These are phyloP conservation scores for Hypoxylon sp. DNA, from an alignment of 2,329 filamentous ascomycete species.

Conservation along the genomic window DNA sequence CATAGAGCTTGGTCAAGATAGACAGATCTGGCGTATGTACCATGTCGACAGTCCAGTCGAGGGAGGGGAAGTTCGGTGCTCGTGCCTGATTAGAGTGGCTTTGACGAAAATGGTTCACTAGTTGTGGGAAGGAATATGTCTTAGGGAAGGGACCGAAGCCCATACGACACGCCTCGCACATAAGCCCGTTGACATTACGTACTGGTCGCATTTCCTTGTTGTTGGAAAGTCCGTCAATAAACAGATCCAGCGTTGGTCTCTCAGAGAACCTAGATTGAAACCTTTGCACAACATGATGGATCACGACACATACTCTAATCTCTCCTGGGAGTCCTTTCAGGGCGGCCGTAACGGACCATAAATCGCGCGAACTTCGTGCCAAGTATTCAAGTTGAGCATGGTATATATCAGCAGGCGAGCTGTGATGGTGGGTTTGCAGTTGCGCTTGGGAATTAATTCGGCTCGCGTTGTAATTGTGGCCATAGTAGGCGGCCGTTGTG, in stretches of 20 bases:
- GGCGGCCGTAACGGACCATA: slow-evolving; percentile 72
- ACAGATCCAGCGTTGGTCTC: slow-evolving; percentile 67
- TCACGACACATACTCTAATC: slow-evolving; percentile 72
- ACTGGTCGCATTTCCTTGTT: slow-evolving; percentile 69
- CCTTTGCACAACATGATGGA: slow-evolving; percentile 71
- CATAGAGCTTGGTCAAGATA: slow-evolving; percentile 49
- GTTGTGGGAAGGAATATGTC: slow-evolving; percentile 68
- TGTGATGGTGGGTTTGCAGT: slow-evolving; percentile 44
- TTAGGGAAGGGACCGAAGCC: slow-evolving; percentile 55
- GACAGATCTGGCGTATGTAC: slow-evolving; percentile 56
- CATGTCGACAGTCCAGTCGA: slow-evolving; percentile 64
- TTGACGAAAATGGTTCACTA: slow-evolving; percentile 69
- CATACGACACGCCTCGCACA: slow-evolving; percentile 67
- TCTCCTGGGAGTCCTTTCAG: slow-evolving; percentile 72
- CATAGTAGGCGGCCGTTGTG: slow-evolving; percentile 37
- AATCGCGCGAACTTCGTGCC: slow-evolving; percentile 66
- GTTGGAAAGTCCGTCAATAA: slow-evolving; percentile 69
- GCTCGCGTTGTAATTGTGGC: slow-evolving; percentile 44
- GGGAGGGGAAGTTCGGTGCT: slow-evolving; percentile 38
- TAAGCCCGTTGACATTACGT: slow-evolving; percentile 64
- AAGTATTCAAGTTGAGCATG: slow-evolving; percentile 65
- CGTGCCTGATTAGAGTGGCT: slow-evolving; percentile 54
- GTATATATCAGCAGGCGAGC: slow-evolving; percentile 57
- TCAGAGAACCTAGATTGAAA: slow-evolving; percentile 70
- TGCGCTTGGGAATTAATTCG: slow-evolving; percentile 41